phyloP scores from a whole-genome alignment of 2,329 filamentous ascomycete genomes.

The Aureobasidium leucospermi region DNA sequence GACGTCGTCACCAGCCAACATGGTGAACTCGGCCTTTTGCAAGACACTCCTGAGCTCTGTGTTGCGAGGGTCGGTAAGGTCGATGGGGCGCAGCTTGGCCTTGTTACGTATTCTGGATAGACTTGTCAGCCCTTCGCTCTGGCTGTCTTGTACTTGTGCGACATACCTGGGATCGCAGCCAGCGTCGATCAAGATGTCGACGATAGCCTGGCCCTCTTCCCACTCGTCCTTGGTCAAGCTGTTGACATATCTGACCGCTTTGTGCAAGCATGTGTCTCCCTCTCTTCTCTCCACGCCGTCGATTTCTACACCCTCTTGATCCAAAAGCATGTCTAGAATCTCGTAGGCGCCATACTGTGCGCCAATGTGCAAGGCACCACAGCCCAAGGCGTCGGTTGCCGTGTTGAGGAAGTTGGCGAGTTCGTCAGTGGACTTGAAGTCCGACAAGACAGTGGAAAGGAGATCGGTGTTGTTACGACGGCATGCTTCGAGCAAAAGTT shows the following conservation, averaged over 20 bases:
- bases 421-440: slow-evolving; percentile 47
- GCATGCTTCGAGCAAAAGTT: slow-evolving; percentile 86
- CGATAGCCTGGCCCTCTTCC: slow-evolving; percentile 57
- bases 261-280: slow-evolving; percentile 72
- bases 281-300: slow-evolving; percentile 66
- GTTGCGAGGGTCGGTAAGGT: slow-evolving; percentile 69
- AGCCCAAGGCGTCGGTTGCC: slow-evolving; percentile 77
- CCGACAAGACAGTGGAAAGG: slow-evolving; percentile 64
- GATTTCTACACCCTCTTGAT: slow-evolving; percentile 79
- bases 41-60: slow-evolving; percentile 54
- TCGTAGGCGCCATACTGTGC: slow-evolving; percentile 81
- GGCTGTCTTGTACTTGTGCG: background rate
- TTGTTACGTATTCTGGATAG: slow-evolving; percentile 54
- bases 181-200: slow-evolving; percentile 77
- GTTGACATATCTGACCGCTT: slow-evolving; percentile 71
- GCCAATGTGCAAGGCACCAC: slow-evolving; percentile 83
- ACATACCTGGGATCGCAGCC: slow-evolving; percentile 53
- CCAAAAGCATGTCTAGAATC: slow-evolving; percentile 71
- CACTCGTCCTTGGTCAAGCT: slow-evolving; percentile 55
- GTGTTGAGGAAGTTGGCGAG: slow-evolving; percentile 76
- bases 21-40: slow-evolving; percentile 62
- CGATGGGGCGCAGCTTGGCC: slow-evolving; percentile 61
- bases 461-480: slow-evolving; percentile 87
- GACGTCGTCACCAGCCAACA: slow-evolving; percentile 40
- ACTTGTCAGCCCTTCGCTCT: background rate